Evolutionary conservation across 306 rosid genomes (phyloP), one percentile per base, ranked within the genome.

Genomic region (Neltuma alba): DNA sequence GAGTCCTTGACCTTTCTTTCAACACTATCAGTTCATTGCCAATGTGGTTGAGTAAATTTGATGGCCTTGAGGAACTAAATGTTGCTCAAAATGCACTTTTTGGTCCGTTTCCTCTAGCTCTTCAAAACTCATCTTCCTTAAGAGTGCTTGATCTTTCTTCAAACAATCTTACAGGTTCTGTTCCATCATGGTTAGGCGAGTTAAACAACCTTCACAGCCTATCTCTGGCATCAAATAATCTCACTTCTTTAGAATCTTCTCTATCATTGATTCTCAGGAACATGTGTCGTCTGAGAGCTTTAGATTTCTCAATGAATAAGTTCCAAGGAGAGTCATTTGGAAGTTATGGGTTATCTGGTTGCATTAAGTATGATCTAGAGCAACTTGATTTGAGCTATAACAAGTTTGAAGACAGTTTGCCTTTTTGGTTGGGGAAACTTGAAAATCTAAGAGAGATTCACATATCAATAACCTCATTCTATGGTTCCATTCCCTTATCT

Each of bases 171-270:
- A 27, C 52, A 44, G 5, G 44, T 40, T 60, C 63, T n/a, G 52
- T 70, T 36, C 48, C 77, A n/a, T 18, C 13, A 2, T 73, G 77
- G 67, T 54, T 73, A 23, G 30, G 33, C 20, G 41, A 57, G 30
- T 5, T 73, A 11, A 73, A 38, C 10, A 21, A 6, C 20, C 50
- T 73, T n/a, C 31, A 2, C 34, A 1, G 5, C 33, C 77, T 73
- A 10, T 54, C 14, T 20, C 66, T 54, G n/a, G 47, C 20, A 3
- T 0, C 1, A 3, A 73, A 73, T 54, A 5, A 50, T 7, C 40
- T 73, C 55, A 69, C 23, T 7, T 6, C 21, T 14, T 20, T 21
- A 20, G 48, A 34, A 54, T 28, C n/a, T 12, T 21, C 34, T n/a
- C 3, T n/a, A 13, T 41, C 54, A 2, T 33, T 18, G 3, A 13